Conservation (phyloP, 257 asterid genomes). For the Nicotiana benthamiana region DNA sequence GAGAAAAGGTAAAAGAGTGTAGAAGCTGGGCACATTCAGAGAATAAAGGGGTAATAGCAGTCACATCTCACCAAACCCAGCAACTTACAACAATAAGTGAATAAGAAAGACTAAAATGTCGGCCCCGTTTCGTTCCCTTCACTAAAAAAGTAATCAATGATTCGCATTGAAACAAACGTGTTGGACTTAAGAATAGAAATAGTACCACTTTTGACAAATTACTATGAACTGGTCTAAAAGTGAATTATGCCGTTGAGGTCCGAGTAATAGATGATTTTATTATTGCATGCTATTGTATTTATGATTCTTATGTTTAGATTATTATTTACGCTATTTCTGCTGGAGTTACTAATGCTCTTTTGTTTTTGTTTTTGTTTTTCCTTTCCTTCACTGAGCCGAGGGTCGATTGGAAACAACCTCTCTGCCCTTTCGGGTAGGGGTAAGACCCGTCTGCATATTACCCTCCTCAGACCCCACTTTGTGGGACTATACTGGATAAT, state of each 20-base stretch:
- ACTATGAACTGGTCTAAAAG: not conserved
- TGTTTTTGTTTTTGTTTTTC: too few relatives aligned
- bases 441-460: too few relatives aligned
- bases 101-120: not conserved
- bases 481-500: too few relatives aligned
- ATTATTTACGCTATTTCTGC: too few relatives aligned
- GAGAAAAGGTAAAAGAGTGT: not conserved
- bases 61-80: not conserved
- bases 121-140: not conserved
- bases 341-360: too few relatives aligned
- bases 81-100: not conserved
- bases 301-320: too few relatives aligned
- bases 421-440: too few relatives aligned
- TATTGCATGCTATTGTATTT: too few relatives aligned
- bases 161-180: not conserved
- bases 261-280: not conserved
- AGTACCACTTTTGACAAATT: not conserved
- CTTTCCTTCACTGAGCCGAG: too few relatives aligned
- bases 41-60: not conserved
- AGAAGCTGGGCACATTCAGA: not conserved
- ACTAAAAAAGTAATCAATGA: not conserved
- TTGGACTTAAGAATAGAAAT: not conserved
- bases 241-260: not conserved
- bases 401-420: too few relatives aligned
- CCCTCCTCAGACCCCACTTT: too few relatives aligned